phyloP scores from a whole-genome alignment of 805 yeast genomes.

The Wickerhamomyces alni region DNA sequence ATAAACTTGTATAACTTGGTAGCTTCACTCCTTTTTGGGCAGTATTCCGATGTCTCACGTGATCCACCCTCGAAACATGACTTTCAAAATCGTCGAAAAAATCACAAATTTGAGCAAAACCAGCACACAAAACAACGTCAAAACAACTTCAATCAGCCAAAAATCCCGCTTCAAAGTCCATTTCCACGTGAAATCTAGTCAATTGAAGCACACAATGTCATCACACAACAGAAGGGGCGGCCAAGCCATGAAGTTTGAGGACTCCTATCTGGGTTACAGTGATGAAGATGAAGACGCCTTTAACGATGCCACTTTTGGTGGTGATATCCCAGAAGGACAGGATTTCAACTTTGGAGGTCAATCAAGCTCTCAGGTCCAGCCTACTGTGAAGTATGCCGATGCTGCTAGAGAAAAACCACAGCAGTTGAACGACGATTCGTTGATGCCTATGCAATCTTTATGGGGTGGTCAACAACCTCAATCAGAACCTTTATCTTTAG shows the following conservation, averaged over 20 bases:
- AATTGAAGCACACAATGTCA: constrained; percentile 7
- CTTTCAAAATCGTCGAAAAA: not conserved
- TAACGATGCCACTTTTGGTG: constrained; percentile 77
- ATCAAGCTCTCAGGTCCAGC: constrained; percentile 17
- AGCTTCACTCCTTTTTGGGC: no score
- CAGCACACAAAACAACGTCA: not conserved
- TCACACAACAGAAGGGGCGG: constrained; percentile 5
- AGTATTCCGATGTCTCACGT: no score
- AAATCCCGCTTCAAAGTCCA: no score
- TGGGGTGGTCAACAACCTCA: constrained; percentile 39
- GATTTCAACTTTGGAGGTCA: constrained; percentile 59
- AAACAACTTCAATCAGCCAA: no score
- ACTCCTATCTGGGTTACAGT: constrained; percentile 66
- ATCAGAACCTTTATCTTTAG: constrained; percentile 56
- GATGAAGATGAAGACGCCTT: constrained; percentile 78
- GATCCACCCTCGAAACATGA: not conserved
- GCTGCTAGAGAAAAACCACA: constrained; percentile 28
- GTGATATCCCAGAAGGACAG: constrained; percentile 42
- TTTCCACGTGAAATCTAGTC: no score
- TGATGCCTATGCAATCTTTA: constrained; percentile 67
- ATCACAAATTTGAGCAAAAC: not conserved
- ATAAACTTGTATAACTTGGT: not conserved
- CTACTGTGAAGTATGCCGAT: constrained; percentile 35
- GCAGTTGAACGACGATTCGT: constrained; percentile 29
- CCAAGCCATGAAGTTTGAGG: constrained; percentile 66